Conservation (phyloP, 176 grass and related monocot species). For the Carex parvula region DNA sequence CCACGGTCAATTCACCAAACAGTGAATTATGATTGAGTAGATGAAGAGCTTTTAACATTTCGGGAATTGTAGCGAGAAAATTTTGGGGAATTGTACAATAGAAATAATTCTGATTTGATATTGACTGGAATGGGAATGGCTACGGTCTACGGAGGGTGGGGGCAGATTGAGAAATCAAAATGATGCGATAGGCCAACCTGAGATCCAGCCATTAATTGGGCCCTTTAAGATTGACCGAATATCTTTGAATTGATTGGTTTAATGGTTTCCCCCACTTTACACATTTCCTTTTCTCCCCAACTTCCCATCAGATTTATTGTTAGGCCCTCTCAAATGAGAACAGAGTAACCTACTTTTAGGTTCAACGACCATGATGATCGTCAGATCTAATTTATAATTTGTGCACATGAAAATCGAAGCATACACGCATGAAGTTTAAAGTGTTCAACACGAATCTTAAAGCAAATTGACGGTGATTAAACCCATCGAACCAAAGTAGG, state of each 20-base stretch:
- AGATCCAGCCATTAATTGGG: not conserved
- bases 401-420: too few species aligned
- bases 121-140: not conserved
- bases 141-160: not conserved
- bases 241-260: slow-evolving; percentile 12
- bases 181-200: not conserved
- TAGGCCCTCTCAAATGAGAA: not conserved
- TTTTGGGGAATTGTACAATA: not conserved
- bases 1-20: not conserved
- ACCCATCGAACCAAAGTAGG: too few species aligned
- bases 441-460: too few species aligned
- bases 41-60: not conserved
- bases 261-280: not conserved
- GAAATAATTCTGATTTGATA: slow-evolving; percentile 26
- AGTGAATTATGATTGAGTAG: not conserved
- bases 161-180: not conserved
- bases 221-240: slow-evolving; percentile 15
- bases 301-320: not conserved
- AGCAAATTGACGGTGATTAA: too few species aligned
- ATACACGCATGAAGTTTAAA: too few species aligned
- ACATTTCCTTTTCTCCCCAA: not conserved
- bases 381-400: too few species aligned
- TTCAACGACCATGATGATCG: too few species aligned
- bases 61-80: not conserved
- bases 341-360: too few species aligned